Percentiles rank a stretch among this genome's conserved stretches.
Evolutionary conservation across 2,329 filamentous ascomycete genomes (phyloP).

Genomic region (Trichoderma guizhouense): DNA sequence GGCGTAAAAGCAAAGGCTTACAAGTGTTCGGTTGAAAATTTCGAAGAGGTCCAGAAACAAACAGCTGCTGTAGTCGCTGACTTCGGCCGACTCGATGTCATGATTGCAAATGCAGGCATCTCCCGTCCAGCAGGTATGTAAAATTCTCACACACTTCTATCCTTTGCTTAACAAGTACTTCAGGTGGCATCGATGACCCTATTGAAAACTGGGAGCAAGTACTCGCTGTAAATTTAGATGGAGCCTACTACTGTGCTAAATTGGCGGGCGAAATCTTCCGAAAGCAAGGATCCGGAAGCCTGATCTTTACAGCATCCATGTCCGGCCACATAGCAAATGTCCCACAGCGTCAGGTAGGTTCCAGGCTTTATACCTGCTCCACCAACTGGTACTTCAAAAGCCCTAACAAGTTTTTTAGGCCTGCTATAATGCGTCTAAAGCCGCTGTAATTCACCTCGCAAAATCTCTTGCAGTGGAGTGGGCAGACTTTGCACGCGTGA

Average conservation of each 20-base stretch:
- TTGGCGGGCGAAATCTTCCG: neutral
- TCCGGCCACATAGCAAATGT: neutral
- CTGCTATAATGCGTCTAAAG: constrained; percentile 45
- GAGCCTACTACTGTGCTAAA: neutral
- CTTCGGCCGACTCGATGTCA: constrained; percentile 35
- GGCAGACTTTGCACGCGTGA: constrained; percentile 41
- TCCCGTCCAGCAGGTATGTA: constrained; percentile 35
- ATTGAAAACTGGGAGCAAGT: neutral
- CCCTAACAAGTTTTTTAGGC: neutral
- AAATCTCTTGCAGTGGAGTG: constrained; percentile 43
- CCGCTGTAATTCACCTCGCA: constrained; percentile 37
- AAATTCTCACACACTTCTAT: constrained; percentile 24
- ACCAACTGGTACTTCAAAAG: neutral
- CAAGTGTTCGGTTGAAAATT: constrained; percentile 23
- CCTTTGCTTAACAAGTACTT: neutral
- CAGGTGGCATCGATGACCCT: neutral
- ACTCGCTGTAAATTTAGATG: neutral
- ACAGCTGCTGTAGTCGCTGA: constrained; percentile 29
- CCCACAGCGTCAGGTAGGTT: neutral
- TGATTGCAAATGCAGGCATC: constrained; percentile 36
- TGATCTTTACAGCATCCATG: neutral
- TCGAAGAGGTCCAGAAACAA: constrained; percentile 2
- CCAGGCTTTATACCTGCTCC: neutral
- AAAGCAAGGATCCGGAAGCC: neutral
- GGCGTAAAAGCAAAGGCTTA: constrained; percentile 22